Percentiles rank a stretch among this genome's conserved stretches.
Conservation (phyloP, 2,329 filamentous ascomycete species). For the Colletotrichum nymphaeae region DNA sequence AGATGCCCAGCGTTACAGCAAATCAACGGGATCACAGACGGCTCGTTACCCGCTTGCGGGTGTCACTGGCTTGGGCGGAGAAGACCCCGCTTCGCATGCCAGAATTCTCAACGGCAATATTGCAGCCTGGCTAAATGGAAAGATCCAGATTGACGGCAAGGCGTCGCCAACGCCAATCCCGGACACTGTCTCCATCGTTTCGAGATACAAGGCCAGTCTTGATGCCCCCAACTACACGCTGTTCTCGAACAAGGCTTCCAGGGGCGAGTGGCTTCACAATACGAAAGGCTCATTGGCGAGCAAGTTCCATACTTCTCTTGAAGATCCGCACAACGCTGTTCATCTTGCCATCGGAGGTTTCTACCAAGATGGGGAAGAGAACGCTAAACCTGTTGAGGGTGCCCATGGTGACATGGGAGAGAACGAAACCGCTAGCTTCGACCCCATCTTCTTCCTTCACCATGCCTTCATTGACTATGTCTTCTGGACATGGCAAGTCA, state of each 20-base stretch:
- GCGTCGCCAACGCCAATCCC: not conserved
- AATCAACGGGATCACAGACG: conserved; percentile 38
- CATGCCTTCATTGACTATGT: not conserved
- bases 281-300: conserved; percentile 31
- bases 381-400: conserved; percentile 27
- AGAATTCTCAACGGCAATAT: conserved; percentile 1
- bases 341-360: conserved; percentile 44
- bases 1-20: conserved; percentile 33
- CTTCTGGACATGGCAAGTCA: conserved; percentile 1
- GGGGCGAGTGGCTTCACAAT: conserved; percentile 33
- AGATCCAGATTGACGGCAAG: conserved; percentile 7
- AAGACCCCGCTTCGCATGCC: not conserved
- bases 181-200: conserved; percentile 26
- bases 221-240: conserved; percentile 45
- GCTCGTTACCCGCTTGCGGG: conserved; percentile 41
- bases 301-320: conserved; percentile 36
- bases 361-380: conserved; percentile 5
- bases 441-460: conserved; percentile 1
- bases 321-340: conserved; percentile 41
- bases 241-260: conserved; percentile 45
- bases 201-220: conserved; percentile 38
- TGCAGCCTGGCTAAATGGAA: conserved; percentile 10
- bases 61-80: conserved; percentile 15
- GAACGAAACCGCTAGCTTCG: conserved; percentile 44
- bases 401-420: conserved; percentile 47